Percentiles rank a stretch among this genome's conserved stretches.
These are phyloP conservation scores for Eucalyptus regnans DNA, from an alignment of 345 rosid genomes.

Conservation along the genomic window DNA sequence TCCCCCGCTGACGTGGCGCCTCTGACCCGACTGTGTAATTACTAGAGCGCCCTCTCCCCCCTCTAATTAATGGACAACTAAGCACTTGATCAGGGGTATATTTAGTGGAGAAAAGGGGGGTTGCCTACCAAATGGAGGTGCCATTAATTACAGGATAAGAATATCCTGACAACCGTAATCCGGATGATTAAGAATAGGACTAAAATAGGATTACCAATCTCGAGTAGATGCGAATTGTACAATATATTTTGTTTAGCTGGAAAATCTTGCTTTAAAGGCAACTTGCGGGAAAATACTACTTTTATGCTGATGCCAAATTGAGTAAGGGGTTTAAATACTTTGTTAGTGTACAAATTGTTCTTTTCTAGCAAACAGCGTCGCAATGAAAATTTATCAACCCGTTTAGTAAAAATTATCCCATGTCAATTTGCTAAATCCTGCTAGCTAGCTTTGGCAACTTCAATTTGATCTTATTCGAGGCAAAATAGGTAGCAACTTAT, in stretches of 20 bases:
- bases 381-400: background rate
- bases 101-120: background rate
- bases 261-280: background rate
- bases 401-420: background rate
- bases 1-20: background rate
- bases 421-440: background rate
- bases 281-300: background rate
- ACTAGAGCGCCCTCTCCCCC: background rate
- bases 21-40: background rate
- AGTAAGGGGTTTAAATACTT: background rate
- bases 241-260: background rate
- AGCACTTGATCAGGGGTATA: background rate
- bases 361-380: background rate
- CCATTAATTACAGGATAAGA: background rate
- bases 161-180: background rate
- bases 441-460: background rate
- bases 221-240: background rate
- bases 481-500: background rate
- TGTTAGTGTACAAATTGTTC: background rate
- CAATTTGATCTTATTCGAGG: background rate
- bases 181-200: background rate
- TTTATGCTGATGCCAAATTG: background rate
- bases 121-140: background rate
- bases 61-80: background rate
- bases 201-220: background rate